A percentile compares a stretch with the other conserved stretches of the same genome.
phyloP scores from a whole-genome alignment of 768 basidiomycete species.

The Rhizopogon rudus region DNA sequence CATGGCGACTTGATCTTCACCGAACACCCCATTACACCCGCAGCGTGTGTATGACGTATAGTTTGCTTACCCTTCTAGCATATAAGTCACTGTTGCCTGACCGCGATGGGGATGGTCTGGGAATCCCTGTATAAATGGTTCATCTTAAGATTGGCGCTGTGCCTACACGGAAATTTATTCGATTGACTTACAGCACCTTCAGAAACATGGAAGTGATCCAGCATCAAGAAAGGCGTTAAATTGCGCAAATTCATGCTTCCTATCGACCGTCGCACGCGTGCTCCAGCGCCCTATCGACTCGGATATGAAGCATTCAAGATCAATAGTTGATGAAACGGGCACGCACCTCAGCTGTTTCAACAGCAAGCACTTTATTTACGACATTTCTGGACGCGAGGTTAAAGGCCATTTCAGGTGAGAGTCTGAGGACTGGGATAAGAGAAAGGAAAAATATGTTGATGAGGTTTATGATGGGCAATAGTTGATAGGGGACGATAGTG shows the following conservation, averaged over 20 bases:
- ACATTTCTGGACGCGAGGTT: conserved; percentile 58
- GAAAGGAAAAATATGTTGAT: neutral
- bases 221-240: conserved; percentile 87
- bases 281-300: conserved; percentile 63
- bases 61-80: conserved; percentile 66
- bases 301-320: neutral
- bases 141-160: neutral
- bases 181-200: conserved; percentile 55
- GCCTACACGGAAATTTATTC: neutral
- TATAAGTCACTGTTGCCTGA: conserved; percentile 85
- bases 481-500: neutral
- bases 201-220: conserved; percentile 74
- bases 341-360: conserved; percentile 66
- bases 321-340: neutral
- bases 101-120: conserved; percentile 94
- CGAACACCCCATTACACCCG: neutral
- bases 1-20: conserved; percentile 67
- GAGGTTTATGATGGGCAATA: neutral
- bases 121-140: conserved; percentile 53
- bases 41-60: neutral
- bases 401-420: conserved; percentile 21
- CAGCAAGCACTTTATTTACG: conserved; percentile 69
- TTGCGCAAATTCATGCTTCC: conserved; percentile 72
- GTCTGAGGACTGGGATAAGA: conserved; percentile 1
- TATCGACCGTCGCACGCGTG: conserved; percentile 81